Percentiles rank a stretch among this genome's conserved stretches.
Evolutionary conservation across 345 rosid species (phyloP).

Genomic region (Syzygium aromaticum): DNA sequence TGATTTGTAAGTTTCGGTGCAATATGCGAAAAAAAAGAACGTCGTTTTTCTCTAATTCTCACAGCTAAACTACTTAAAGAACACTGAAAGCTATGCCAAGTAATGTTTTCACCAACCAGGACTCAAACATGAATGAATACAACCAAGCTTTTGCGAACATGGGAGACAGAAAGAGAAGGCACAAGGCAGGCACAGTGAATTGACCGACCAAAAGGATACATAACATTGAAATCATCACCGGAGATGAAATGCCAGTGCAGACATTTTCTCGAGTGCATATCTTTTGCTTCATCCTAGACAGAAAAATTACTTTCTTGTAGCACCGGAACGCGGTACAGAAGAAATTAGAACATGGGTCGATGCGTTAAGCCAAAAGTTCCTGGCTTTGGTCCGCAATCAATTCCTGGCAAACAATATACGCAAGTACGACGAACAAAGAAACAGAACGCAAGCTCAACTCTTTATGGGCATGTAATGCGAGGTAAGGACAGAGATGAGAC

Average conservation of each 20-base stretch:
- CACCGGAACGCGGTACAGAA: not conserved
- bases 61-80: not conserved
- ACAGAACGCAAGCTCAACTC: not conserved
- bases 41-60: not conserved
- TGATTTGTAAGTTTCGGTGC: not conserved
- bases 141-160: not conserved
- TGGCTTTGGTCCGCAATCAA: not conserved
- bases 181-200: not conserved
- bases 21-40: not conserved
- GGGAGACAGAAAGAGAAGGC: not conserved
- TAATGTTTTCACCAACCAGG: not conserved
- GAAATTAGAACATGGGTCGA: not conserved
- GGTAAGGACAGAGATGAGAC: slow-evolving; percentile 10
- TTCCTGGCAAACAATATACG: not conserved
- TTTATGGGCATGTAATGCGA: not conserved
- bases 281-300: not conserved
- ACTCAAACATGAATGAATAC: not conserved
- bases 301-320: not conserved
- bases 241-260: not conserved
- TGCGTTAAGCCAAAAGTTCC: not conserved
- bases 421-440: not conserved
- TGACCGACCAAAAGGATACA: not conserved
- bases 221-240: not conserved
- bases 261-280: not conserved
- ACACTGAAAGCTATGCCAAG: not conserved